Evolutionary conservation across 768 basidiomycete species (phyloP).

Genomic region (Russula compacta): DNA sequence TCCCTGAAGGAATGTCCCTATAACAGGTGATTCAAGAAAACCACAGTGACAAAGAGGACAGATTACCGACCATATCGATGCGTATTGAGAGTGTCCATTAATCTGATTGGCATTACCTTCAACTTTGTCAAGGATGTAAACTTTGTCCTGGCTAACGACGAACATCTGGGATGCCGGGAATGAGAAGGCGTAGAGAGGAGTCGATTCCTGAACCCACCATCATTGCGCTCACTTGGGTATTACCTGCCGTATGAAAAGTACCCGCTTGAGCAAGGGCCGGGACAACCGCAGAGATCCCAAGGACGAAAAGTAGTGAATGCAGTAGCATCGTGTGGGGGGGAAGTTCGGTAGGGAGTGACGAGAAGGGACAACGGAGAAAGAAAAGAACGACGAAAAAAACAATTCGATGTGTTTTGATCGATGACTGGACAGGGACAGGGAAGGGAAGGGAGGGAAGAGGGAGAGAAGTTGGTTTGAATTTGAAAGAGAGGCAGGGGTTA

Average conservation of each 20-base stretch:
- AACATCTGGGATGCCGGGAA: slow-evolving; percentile 48
- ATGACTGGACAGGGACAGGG: too few species aligned
- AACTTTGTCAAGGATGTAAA: slow-evolving; percentile 90
- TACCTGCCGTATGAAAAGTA: slow-evolving; percentile 27
- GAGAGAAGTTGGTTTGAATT: not conserved
- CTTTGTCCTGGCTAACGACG: slow-evolving; percentile 66
- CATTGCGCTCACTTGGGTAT: slow-evolving; percentile 43
- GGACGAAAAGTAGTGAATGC: slow-evolving; percentile 35
- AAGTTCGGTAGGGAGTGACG: not conserved
- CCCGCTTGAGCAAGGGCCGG: slow-evolving; percentile 23
- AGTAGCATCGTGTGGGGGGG: not conserved
- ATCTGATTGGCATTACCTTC: slow-evolving; percentile 64
- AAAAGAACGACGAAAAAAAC: not conserved
- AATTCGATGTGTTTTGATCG: not conserved
- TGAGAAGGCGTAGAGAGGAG: not conserved
- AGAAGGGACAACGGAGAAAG: not conserved
- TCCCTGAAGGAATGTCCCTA: slow-evolving; percentile 56
- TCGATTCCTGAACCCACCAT: slow-evolving; percentile 32
- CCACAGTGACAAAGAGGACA: not conserved
- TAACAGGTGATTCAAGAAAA: not conserved
- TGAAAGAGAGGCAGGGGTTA: not conserved
- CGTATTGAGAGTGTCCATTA: slow-evolving; percentile 67
- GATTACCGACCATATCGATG: slow-evolving; percentile 47
- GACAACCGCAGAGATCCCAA: slow-evolving; percentile 36
- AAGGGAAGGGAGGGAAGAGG: too few species aligned